phyloP scores from a whole-genome alignment of 192 early-diverging fungal species.

The Tieghemiomyces parasiticus region DNA sequence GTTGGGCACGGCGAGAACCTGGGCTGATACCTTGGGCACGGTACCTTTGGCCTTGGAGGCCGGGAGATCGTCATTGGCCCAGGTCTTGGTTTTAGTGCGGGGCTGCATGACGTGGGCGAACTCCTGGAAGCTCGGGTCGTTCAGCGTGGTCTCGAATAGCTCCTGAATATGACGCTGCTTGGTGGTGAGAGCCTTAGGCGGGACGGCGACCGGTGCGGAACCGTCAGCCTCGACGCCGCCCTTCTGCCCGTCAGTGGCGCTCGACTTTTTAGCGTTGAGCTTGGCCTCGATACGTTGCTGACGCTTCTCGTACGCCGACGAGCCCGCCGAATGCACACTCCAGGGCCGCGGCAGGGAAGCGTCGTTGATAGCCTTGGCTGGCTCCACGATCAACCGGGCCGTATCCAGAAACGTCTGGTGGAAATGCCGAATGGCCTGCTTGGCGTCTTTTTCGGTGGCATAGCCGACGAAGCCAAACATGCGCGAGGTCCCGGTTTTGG shows the following conservation, averaged over 20 bases:
- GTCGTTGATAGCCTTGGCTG: slow-evolving; percentile 80
- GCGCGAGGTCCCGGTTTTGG: slow-evolving; percentile 39
- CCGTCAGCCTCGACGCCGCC: slow-evolving; percentile 13
- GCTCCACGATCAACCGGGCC: slow-evolving; percentile 70
- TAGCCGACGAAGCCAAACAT: slow-evolving; percentile 90
- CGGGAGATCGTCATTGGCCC: slow-evolving; percentile 79
- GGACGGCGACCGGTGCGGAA: not conserved
- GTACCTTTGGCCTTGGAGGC: slow-evolving; percentile 16
- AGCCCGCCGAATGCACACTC: slow-evolving; percentile 76
- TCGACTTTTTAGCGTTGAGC: too few relatives aligned
- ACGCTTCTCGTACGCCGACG: slow-evolving; percentile 50
- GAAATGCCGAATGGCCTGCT: slow-evolving; percentile 67
- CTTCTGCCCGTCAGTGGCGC: not conserved
- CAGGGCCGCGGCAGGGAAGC: slow-evolving; percentile 71
- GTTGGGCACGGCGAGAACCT: slow-evolving; percentile 25
- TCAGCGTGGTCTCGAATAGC: slow-evolving; percentile 34
- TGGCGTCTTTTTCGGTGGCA: slow-evolving; percentile 72
- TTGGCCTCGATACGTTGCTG: not conserved
- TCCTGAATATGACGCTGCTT: slow-evolving; percentile 30
- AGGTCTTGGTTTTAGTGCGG: slow-evolving; percentile 57
- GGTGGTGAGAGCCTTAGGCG: too few relatives aligned
- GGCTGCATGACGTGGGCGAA: slow-evolving; percentile 82
- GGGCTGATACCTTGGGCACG: slow-evolving; percentile 2
- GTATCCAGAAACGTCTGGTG: slow-evolving; percentile 89
- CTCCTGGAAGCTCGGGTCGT: slow-evolving; percentile 77